These are phyloP conservation scores for Venturia nashicola DNA, from an alignment of 2,329 filamentous ascomycete species.

Conservation along the genomic window DNA sequence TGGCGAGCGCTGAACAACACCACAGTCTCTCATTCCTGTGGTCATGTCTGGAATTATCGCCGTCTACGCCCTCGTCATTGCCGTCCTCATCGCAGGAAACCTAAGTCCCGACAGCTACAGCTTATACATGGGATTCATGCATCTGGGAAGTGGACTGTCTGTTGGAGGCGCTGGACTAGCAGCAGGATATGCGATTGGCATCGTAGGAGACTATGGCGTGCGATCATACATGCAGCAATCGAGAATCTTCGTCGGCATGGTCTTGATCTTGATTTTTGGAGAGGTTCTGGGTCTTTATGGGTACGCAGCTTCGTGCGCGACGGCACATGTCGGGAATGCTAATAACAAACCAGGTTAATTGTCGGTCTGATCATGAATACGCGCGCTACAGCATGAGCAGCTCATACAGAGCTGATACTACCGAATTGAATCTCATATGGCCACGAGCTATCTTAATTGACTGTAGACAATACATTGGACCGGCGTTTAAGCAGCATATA, in stretches of 20 bases:
- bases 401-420: background rate
- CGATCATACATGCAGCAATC: constrained; percentile 94
- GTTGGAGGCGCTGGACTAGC: constrained; percentile 40
- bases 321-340: constrained; percentile 11
- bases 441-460: background rate
- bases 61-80: constrained; percentile 93
- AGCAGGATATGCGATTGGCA: constrained; percentile 60
- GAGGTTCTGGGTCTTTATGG: constrained; percentile 96
- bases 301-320: constrained; percentile 37
- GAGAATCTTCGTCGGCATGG: constrained; percentile 95
- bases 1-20: background rate
- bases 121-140: constrained; percentile 87
- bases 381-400: constrained; percentile 10
- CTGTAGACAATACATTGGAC: background rate
- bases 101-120: constrained; percentile 66
- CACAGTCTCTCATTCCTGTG: constrained; percentile 68
- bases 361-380: constrained; percentile 90
- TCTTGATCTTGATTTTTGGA: constrained; percentile 94
- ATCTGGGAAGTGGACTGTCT: constrained; percentile 78
- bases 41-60: constrained; percentile 99
- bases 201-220: constrained; percentile 84
- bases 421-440: background rate
- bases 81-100: constrained; percentile 88
- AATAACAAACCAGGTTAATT: constrained; percentile 53
- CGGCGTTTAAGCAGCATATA: background rate